Evolutionary conservation across 208 protist genomes (phyloP).

Genomic region (Acanthamoeba lenticulata): DNA sequence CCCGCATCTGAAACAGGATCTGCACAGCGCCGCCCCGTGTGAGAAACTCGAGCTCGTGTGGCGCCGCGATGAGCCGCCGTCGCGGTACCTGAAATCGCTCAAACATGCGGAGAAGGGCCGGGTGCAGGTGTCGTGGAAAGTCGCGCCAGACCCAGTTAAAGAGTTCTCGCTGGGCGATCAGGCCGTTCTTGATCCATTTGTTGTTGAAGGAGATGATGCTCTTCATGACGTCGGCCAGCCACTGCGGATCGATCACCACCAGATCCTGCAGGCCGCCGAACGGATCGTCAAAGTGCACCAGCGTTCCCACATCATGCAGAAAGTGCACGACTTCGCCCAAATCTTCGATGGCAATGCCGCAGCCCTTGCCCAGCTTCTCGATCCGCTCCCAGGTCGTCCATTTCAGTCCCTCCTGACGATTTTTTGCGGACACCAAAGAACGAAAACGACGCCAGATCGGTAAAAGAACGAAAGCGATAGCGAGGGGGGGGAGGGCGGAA

Average conservation of each 20-base stretch:
- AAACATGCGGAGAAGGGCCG: slow-evolving; percentile 17
- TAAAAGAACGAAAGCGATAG: background rate
- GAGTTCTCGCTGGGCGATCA: slow-evolving; percentile 20
- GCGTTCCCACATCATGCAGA: slow-evolving; percentile 37
- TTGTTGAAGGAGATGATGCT: slow-evolving; percentile 60
- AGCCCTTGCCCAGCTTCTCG: background rate
- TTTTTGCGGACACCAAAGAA: background rate
- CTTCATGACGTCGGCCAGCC: slow-evolving; percentile 52
- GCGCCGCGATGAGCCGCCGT: no score
- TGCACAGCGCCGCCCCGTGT: background rate
- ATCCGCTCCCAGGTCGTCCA: slow-evolving; percentile 3
- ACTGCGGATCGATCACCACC: slow-evolving; percentile 50
- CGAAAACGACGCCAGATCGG: no score
- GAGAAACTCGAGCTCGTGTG: background rate
- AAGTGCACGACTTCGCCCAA: slow-evolving; percentile 28
- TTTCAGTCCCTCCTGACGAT: background rate
- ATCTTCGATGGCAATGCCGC: background rate
- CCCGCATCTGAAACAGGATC: slow-evolving; percentile 5
- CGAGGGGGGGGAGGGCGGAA: background rate
- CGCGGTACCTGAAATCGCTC: slow-evolving; percentile 51
- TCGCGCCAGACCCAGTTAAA: slow-evolving; percentile 59
- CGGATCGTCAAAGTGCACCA: slow-evolving; percentile 46
- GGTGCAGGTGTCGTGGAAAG: slow-evolving; percentile 38
- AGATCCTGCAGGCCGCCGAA: slow-evolving; percentile 44
- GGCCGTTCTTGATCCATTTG: slow-evolving; percentile 60